Evolutionary conservation across 306 rosid species (phyloP).

Genomic region (Potentilla sterilis): DNA sequence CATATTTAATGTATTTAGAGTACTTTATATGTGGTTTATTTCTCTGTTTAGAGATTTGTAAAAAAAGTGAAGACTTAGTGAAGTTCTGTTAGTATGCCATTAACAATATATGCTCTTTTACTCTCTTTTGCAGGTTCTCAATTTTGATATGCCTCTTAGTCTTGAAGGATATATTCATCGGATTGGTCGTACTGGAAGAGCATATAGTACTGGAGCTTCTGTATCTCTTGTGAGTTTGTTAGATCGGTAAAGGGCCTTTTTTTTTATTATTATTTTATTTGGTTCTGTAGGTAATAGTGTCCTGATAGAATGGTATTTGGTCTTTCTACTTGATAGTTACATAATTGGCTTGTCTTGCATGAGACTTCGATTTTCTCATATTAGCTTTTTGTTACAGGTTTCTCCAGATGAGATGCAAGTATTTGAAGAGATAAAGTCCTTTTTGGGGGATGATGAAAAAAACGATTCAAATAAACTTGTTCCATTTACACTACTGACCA

Average conservation of each 20-base stretch:
- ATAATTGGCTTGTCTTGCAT: not conserved
- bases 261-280: not conserved
- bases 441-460: constrained; percentile 64
- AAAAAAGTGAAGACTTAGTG: not conserved
- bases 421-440: constrained; percentile 69
- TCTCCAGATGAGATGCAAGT: constrained; percentile 76
- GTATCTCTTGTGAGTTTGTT: constrained; percentile 76
- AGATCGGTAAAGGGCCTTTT: not conserved
- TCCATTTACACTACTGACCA: constrained; percentile 71
- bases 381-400: constrained; percentile 48
- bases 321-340: not conserved
- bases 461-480: constrained; percentile 47
- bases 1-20: not conserved
- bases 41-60: not conserved
- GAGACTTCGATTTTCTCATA: not conserved
- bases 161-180: constrained; percentile 81
- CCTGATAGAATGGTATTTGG: not conserved
- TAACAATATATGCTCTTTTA: constrained; percentile 7
- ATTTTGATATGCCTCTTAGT: constrained; percentile 83
- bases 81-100: constrained; percentile 15
- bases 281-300: not conserved
- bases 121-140: constrained; percentile 65
- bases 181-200: constrained; percentile 98
- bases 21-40: constrained; percentile 4
- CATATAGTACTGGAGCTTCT: constrained; percentile 80